Base-by-base conservation (phyloP, 148 eudicot species). In the Chenopodium album region DNA sequence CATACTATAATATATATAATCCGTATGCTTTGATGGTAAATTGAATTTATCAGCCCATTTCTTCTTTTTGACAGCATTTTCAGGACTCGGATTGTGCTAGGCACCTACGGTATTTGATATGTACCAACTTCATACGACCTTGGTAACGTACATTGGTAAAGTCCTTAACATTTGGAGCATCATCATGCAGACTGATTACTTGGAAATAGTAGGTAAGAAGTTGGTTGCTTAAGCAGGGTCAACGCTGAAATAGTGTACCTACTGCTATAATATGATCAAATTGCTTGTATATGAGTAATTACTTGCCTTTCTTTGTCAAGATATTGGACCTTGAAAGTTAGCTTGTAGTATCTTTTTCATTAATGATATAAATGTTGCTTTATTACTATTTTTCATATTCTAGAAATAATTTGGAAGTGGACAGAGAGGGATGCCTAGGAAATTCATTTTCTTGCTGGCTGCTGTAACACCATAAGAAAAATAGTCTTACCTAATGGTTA, bases 401-500 rank as follows among this genome's bases (percentile, higher is more conserved):
- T 23, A 78, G 72, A 78, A 78, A 65, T 37, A 26, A 46, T 41
- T 14, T 65, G 73, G 7, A 78, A 28, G 13, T 13, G 17, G 80
- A 78, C 71, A 63, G 3, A 23, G 22, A 34, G 31, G 11, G 4
- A 77, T 17, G 29, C 28, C 44, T 69, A 19, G 19, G 34, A 78
- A 29, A 79, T 59, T 52, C 54, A 31, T 31, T 54, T 78, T 56
- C 62, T 62, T 62, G 79, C 68, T 75, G 66, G 66, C 66, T 76
- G 26, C 50, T 59, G 28, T 63, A 69, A 62, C 41, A 78, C 73
- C 66, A 79, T 62, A 50, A 23, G 66, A 26, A 71, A 63, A 31
- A 22, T 50, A 80, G 80, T 80, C 86, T 11, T 73, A 84, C 86
- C 86, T 76, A 84, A 81, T 76, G 23, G 71, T 48, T 81, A 84